A percentile compares a stretch with the other conserved stretches of the same genome.
Evolutionary conservation across 192 early-diverging fungal genomes (phyloP).

Genomic region (Funneliformis geosporum): DNA sequence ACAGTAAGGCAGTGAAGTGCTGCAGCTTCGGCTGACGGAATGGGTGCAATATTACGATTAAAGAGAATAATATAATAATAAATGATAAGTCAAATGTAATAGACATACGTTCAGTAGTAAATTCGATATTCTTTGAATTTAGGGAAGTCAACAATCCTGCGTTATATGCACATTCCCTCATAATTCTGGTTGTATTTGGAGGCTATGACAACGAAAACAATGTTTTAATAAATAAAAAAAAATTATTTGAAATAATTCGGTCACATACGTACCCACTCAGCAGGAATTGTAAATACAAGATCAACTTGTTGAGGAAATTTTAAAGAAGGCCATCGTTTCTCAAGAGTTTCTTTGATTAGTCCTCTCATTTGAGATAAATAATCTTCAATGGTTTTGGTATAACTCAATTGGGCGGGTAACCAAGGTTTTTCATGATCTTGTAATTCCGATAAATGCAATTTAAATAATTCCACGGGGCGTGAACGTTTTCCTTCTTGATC

Average conservation of each 20-base stretch:
- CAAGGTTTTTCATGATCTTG: constrained; percentile 17
- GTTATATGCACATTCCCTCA: constrained; percentile 11
- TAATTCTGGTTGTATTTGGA: constrained; percentile 5
- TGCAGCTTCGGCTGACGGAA: background rate
- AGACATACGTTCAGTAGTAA: constrained; percentile 20
- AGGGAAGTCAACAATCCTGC: background rate
- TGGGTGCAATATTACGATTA: too few relatives aligned
- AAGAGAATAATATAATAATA: too few relatives aligned
- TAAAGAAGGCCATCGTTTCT: background rate
- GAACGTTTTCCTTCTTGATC: background rate
- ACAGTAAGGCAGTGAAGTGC: background rate
- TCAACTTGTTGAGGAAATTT: constrained; percentile 18
- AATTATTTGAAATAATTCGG: too few relatives aligned
- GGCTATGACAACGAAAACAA: background rate
- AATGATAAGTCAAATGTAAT: background rate
- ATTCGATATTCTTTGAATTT: constrained; percentile 2
- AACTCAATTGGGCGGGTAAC: background rate
- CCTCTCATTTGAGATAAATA: constrained; percentile 19
- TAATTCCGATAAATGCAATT: constrained; percentile 11
- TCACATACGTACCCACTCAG: constrained; percentile 2
- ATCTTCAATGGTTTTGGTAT: constrained; percentile 11
- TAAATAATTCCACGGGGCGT: background rate
- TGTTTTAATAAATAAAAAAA: too few relatives aligned
- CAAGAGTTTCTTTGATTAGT: background rate
- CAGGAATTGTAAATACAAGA: constrained; percentile 7